Base-by-base conservation (phyloP, 148 eudicot species). In the Diospyros kaki region DNA sequence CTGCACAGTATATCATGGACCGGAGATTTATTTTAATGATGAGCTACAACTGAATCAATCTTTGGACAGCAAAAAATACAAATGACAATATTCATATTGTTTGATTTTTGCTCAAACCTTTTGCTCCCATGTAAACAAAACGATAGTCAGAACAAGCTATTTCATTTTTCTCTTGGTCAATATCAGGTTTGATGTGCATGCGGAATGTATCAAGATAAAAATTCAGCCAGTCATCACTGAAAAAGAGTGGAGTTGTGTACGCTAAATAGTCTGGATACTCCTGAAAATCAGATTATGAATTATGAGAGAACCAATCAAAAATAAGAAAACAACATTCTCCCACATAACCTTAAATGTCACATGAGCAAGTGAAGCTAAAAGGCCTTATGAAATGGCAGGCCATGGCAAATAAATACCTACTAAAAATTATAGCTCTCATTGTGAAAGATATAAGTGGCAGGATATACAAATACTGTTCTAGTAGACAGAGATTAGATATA, bases 81-180 rank as follows among this genome's bases (percentile, higher is more conserved):
- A 67, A 74, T 1, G 44, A 68, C 2, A 45, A 4, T 46, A 39
- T 63, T 77, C 55, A 58, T 73, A 84, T 77, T 75, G 18, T 75
- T 67, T 48, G 66, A 69, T 72, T 60, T 58, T 75, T 59, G 48
- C 75, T 76, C 89, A 78, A 83, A 96, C 99, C 99, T 96, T 96
- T 96, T 82, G 98, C 86, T 39, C 99, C 99, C 97, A 96, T 93
- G 88, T 96, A 96, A 71, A 96, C 99, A 84, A 96, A 96, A 64
- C 98, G 99, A 79, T 96, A 96, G 83, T 96, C 99, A 15, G 99
- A 96, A 83, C 97, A 93, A 76, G 82, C 76, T 80, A 96, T 86
- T 64, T 86, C 93, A 77, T 79, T 83, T 74, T 73, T 86, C 74
- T 83, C 89, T 53, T 75, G 84, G 63, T 80, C 74, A 67, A 65